Base-by-base conservation (phyloP, 1,284 basidiomycete genomes). In the Prillingera fragicola region DNA sequence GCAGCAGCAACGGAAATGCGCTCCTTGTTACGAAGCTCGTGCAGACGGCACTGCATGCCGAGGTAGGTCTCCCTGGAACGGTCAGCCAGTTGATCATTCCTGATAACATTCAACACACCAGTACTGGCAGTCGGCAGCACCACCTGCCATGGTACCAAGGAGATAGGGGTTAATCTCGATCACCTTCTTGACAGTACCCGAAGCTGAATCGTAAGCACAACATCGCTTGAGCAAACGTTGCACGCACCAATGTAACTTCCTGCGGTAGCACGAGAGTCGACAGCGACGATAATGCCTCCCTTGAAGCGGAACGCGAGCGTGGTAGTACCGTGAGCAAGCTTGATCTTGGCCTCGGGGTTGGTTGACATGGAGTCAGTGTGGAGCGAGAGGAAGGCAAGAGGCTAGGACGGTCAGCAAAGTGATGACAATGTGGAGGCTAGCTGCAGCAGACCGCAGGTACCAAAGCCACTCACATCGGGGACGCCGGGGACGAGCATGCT, bases 141-240 rank as follows among this genome's bases (percentile, higher is more conserved):
- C 94, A 74, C 94, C 95, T 51, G 94, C 94, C 94, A 98, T 98
- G 1, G 94, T 98, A 49, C 95, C 95, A 24, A 98, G 80, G 42
- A 99, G 75, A 75, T 95, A 98, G 35, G 91, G 90, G 76, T 98
- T 98, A 74, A 99, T 98, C 76, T 98, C 95, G 62, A 99, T 98
- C 54, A 99, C 94, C 77, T 96, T 96, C 78, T 92, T 95, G 52
- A 96, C 88, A 14, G 91, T 96, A 41, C 91, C 91, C 23, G 83
- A 88, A 0, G 91, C 91, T 94, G 44, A n/a, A 26, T 31, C 22
- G 21, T 19, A n/a, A 27, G 21, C n/a, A n/a, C 23, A 13, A 21
- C 12, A 18, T 13, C 5, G 1, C 26, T 17, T 31, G n/a, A 12
- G 10, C 32, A 14, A 34, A 21, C n/a, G 22, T 15, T 28, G 7